phyloP scores from a whole-genome alignment of 768 basidiomycete genomes.

The Clavulina sp. region DNA sequence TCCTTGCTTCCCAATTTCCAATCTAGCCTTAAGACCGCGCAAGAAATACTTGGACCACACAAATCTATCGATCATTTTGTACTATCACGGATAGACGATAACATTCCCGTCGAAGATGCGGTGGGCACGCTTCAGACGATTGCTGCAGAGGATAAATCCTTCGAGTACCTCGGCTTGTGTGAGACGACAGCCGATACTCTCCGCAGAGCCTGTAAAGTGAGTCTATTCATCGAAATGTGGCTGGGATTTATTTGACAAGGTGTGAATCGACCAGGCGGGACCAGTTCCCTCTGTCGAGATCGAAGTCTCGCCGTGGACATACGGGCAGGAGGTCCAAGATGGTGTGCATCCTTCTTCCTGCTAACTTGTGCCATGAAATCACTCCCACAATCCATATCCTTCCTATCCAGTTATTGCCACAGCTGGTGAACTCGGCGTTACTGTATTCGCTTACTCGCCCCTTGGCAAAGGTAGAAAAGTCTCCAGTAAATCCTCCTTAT shows the following conservation, averaged over 20 bases:
- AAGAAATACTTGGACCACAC: constrained; percentile 29
- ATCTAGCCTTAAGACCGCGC: constrained; percentile 29
- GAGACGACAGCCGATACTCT: neutral
- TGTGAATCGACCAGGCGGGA: constrained; percentile 23
- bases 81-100: constrained; percentile 30
- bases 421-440: constrained; percentile 35
- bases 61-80: constrained; percentile 46
- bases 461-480: too few relatives aligned
- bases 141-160: constrained; percentile 35
- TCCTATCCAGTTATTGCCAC: constrained; percentile 32
- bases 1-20: constrained; percentile 20
- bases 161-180: constrained; percentile 18
- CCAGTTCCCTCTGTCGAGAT: constrained; percentile 47
- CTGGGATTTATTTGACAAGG: neutral
- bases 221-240: constrained; percentile 10
- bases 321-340: constrained; percentile 32
- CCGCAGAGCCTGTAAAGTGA: constrained; percentile 21
- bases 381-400: neutral
- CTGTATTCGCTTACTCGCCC: constrained; percentile 44
- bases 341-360: constrained; percentile 15
- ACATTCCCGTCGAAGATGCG: constrained; percentile 25
- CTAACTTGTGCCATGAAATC: neutral
- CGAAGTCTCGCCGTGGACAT: constrained; percentile 46
- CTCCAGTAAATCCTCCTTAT: too few relatives aligned
- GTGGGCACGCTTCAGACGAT: constrained; percentile 26